Evolutionary conservation across 2,329 filamentous ascomycete species (phyloP), one percentile per base, ranked within the genome.

Genomic region (Aspergillus ochraceoroseus): DNA sequence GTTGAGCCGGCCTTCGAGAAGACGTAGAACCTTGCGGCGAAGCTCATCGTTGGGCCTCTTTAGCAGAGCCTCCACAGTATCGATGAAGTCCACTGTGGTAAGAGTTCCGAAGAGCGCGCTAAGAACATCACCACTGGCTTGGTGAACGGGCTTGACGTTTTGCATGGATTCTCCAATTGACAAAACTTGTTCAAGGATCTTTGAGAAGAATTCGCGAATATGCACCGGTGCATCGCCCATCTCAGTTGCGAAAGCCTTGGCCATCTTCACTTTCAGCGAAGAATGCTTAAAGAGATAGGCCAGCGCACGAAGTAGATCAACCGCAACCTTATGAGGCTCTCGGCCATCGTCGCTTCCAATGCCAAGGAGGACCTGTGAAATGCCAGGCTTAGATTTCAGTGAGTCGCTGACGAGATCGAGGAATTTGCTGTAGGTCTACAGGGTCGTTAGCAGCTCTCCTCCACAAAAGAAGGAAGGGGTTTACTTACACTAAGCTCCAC

Each of bases 51-150:
- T 82, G 4, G 85, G 80, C 33, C 83, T 79, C 51, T 85, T 78
- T 23, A 96, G 78, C 19, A 98, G 73, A 18, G 80, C 79, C 59
- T 94, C 86, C 27, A 94, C 83, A 7, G 88, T 85, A 61, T 87
- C 86, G 62, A 96, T 80, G 63, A 96, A 92, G 65, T 95, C 87
- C 37, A 80, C 75, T 2, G 90, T 88, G 0, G 89, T 90, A 28
- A 95, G 74, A 5, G 95, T 76, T 48, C 86, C 83, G 35, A 98
- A 74, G n/a, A 94, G 71, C 47, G 84, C 83, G 12, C 85, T 80
- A 32, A 96, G 73, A 1, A 87, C 77, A 41, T 85, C 79, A 26
- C 84, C 83, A 55, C 71, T 72, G 15, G 67, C 67, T 33, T 59
- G 58, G 45, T 58, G 63, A 36, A 64, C 55, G 29, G 57, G 45